Conservation (phyloP, 1,284 basidiomycete genomes). For the Pseudozyma thailandica region DNA sequence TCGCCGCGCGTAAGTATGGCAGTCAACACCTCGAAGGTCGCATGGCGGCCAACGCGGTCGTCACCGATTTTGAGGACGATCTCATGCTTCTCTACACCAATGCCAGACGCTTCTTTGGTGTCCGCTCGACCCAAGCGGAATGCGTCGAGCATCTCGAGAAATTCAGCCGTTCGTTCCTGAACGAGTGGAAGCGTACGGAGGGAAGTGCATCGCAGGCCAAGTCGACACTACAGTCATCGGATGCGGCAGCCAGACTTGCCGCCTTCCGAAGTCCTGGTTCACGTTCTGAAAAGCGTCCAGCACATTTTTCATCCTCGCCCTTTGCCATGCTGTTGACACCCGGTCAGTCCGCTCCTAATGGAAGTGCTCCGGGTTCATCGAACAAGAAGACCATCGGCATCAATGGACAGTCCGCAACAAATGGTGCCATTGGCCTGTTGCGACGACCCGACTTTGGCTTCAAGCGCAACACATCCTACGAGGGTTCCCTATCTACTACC, state of each 20-base stretch:
- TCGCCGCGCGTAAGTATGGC: slow-evolving; percentile 39
- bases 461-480: slow-evolving; percentile 39
- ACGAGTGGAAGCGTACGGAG: slow-evolving; percentile 44
- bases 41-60: slow-evolving; percentile 41
- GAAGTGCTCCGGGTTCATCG: slow-evolving; percentile 2
- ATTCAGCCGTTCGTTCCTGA: slow-evolving; percentile 40
- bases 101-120: slow-evolving; percentile 38
- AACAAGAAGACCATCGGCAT: slow-evolving; percentile 21
- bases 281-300: slow-evolving; percentile 21
- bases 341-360: neutral
- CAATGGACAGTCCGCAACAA: slow-evolving; percentile 12
- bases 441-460: slow-evolving; percentile 37
- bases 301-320: slow-evolving; percentile 14
- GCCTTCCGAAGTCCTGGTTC: slow-evolving; percentile 23
- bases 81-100: slow-evolving; percentile 39
- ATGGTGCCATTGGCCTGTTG: slow-evolving; percentile 13
- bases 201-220: slow-evolving; percentile 15
- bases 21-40: slow-evolving; percentile 34
- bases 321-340: slow-evolving; percentile 24
- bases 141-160: slow-evolving; percentile 47
- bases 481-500: slow-evolving; percentile 9
- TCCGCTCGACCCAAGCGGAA: slow-evolving; percentile 41
- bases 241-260: slow-evolving; percentile 9
- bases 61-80: slow-evolving; percentile 50
- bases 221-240: slow-evolving; percentile 1